Conservation (phyloP, 805 yeast species). For the Schizosaccharomyces lindneri region DNA sequence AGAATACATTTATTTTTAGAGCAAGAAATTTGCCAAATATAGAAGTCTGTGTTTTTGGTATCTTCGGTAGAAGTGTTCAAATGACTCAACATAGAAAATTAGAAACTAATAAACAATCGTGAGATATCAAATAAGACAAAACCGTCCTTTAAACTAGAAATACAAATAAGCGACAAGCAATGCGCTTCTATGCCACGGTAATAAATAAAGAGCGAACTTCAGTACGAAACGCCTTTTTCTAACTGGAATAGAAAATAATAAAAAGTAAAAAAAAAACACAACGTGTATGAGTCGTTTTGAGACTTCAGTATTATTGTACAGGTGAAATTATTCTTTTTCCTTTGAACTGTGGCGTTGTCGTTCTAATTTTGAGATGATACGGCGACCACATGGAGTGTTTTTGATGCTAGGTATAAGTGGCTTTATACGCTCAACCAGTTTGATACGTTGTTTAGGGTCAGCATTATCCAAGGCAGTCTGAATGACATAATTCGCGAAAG, state of each 20-base stretch:
- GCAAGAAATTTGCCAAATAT: no score
- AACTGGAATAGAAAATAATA: neutral
- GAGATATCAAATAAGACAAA: neutral
- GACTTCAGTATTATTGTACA: neutral
- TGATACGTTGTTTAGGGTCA: constrained; percentile 12
- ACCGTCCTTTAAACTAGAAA: neutral
- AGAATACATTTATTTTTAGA: no score
- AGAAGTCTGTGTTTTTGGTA: no score
- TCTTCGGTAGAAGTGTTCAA: no score
- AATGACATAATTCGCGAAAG: neutral
- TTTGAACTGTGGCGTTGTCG: neutral
- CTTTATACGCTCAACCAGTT: neutral
- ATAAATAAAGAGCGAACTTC: neutral
- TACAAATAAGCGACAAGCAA: neutral
- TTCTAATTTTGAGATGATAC: neutral
- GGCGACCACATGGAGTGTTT: constrained; percentile 1
- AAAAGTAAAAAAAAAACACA: neutral
- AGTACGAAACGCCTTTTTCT: neutral
- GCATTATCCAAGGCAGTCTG: constrained; percentile 1
- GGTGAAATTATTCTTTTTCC: neutral
- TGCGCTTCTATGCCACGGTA: neutral
- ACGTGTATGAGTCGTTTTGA: neutral
- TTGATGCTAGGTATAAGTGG: constrained; percentile 1
- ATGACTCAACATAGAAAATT: neutral
- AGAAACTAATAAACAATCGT: neutral